phyloP scores from a whole-genome alignment of 306 rosid genomes.

The Lagenaria siceraria region DNA sequence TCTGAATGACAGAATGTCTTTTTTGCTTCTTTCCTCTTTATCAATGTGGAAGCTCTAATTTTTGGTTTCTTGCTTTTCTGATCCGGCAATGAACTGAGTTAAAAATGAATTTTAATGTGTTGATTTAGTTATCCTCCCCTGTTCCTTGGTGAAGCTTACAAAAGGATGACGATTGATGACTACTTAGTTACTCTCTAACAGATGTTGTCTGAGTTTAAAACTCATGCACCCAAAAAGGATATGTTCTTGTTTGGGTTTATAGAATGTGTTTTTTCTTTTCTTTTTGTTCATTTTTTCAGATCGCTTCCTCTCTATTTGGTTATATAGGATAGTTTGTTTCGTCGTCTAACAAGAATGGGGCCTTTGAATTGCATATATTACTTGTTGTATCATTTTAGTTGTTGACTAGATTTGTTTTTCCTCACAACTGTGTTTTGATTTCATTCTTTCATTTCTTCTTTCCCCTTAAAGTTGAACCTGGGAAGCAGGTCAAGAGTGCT shows the following conservation, averaged over 20 bases:
- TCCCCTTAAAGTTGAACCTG: conserved; percentile 62
- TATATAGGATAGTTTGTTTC: not conserved
- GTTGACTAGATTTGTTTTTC: not conserved
- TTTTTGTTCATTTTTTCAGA: not conserved
- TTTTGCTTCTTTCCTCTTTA: not conserved
- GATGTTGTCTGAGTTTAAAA: not conserved
- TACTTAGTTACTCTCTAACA: not conserved
- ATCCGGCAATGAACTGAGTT: not conserved
- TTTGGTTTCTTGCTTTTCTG: not conserved
- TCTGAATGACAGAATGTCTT: not conserved
- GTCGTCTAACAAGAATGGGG: not conserved
- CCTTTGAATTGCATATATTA: not conserved
- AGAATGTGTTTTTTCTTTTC: not conserved
- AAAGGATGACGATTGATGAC: not conserved
- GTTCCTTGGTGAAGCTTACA: not conserved
- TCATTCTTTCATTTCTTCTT: conserved; percentile 15
- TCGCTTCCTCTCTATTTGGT: not conserved
- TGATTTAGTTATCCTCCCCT: not conserved
- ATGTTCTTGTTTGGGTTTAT: not conserved
- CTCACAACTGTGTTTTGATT: not conserved
- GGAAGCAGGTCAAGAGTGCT: conserved; percentile 82
- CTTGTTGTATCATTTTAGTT: not conserved
- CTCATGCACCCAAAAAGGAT: not conserved
- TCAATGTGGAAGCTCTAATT: not conserved
- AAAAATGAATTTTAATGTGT: not conserved